phyloP scores from a whole-genome alignment of 208 protist species.

The Trypanosoma boissoni region DNA sequence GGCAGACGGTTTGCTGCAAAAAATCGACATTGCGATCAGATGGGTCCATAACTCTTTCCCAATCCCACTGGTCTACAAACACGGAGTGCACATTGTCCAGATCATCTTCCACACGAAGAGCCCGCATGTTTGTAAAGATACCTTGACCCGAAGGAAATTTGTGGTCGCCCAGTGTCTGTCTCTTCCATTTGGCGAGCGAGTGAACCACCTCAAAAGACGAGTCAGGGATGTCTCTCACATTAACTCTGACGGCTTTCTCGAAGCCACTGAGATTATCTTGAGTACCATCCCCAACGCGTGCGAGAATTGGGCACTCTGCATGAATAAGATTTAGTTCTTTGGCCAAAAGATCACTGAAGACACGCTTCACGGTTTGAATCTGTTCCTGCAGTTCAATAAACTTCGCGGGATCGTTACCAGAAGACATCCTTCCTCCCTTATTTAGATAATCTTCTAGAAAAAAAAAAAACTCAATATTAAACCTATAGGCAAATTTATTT shows the following conservation, averaged over 20 bases:
- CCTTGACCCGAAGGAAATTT: slow-evolving; percentile 74
- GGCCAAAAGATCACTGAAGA: slow-evolving; percentile 66
- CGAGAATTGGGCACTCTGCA: slow-evolving; percentile 82
- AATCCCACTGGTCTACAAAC: slow-evolving; percentile 93
- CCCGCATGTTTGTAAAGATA: slow-evolving; percentile 85
- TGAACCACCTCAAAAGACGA: slow-evolving; percentile 83
- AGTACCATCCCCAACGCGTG: slow-evolving; percentile 73
- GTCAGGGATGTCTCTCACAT: slow-evolving; percentile 77
- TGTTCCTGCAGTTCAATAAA: slow-evolving; percentile 69
- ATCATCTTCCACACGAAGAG: slow-evolving; percentile 82
- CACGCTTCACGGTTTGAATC: slow-evolving; percentile 64
- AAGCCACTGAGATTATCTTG: slow-evolving; percentile 90
- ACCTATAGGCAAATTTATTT: neutral
- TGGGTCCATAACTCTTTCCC: slow-evolving; percentile 77
- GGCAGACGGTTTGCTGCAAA: slow-evolving; percentile 61
- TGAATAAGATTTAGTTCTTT: slow-evolving; percentile 68
- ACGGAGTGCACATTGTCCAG: slow-evolving; percentile 90
- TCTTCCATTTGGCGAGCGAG: slow-evolving; percentile 94
- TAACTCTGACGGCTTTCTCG: slow-evolving; percentile 85
- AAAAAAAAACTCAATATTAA: neutral
- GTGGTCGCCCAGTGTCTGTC: slow-evolving; percentile 75
- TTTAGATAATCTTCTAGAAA: neutral
- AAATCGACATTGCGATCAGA: slow-evolving; percentile 65
- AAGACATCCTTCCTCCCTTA: slow-evolving; percentile 20
- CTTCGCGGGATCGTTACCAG: slow-evolving; percentile 27